A percentile compares a stretch with the other conserved stretches of the same genome.
Evolutionary conservation across 2,329 filamentous ascomycete genomes (phyloP).

Genomic region (Trichophyton verrucosum): DNA sequence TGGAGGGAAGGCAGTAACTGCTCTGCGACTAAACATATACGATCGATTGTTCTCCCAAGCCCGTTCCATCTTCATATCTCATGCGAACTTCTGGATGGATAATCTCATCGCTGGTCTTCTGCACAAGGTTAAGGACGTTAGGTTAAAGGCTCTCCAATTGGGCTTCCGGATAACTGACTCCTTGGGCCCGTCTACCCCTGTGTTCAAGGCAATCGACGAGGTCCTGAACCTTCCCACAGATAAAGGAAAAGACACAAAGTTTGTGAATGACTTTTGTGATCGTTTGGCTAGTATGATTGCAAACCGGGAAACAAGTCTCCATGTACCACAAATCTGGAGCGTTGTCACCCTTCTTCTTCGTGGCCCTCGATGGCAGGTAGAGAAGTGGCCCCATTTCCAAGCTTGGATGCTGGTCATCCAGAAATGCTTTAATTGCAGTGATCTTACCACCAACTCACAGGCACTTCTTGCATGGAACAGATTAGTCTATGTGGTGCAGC

Average conservation of each 20-base stretch:
- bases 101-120: slow-evolving; percentile 74
- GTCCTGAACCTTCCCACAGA: slow-evolving; percentile 40
- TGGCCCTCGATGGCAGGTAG: slow-evolving; percentile 44
- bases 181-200: slow-evolving; percentile 55
- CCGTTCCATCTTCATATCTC: slow-evolving; percentile 54
- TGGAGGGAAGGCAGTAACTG: slow-evolving; percentile 67
- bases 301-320: slow-evolving; percentile 45
- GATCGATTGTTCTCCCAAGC: slow-evolving; percentile 62
- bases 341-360: slow-evolving; percentile 67
- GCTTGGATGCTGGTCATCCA: slow-evolving; percentile 71
- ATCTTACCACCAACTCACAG: slow-evolving; percentile 57
- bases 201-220: slow-evolving; percentile 51
- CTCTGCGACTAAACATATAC: slow-evolving; percentile 67
- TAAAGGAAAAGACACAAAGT: slow-evolving; percentile 45
- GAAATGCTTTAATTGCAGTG: slow-evolving; percentile 68
- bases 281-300: slow-evolving; percentile 56
- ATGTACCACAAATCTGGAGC: slow-evolving; percentile 78
- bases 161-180: slow-evolving; percentile 58
- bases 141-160: slow-evolving; percentile 59
- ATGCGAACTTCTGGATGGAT: slow-evolving; percentile 63
- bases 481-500: slow-evolving; percentile 61
- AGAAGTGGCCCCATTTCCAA: slow-evolving; percentile 58
- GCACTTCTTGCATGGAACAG: slow-evolving; percentile 79
- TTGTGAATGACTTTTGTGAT: slow-evolving; percentile 56
- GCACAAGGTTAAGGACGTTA: slow-evolving; percentile 60